phyloP scores from a whole-genome alignment of 1,284 basidiomycete genomes.

The Afroboletus lepidellus region DNA sequence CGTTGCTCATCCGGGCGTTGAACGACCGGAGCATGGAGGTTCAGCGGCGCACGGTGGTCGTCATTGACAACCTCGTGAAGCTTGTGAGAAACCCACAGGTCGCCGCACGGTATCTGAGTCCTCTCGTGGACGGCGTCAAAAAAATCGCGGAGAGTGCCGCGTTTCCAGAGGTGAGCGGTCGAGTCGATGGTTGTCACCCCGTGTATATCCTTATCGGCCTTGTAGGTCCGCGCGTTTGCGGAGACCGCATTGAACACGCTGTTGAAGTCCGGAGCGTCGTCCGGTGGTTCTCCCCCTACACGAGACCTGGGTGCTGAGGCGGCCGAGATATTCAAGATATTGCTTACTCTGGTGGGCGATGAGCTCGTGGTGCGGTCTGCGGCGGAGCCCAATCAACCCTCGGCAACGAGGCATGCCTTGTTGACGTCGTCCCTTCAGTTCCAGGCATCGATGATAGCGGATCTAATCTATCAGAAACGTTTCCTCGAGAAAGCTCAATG shows the following conservation, averaged over 20 bases:
- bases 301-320: constrained; percentile 68
- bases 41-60: constrained; percentile 84
- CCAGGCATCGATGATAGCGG: constrained; percentile 72
- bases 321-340: constrained; percentile 50
- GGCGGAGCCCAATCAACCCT: constrained; percentile 45
- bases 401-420: constrained; percentile 46
- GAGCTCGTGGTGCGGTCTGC: constrained; percentile 45
- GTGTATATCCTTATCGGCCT: constrained; percentile 15
- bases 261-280: constrained; percentile 78
- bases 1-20: constrained; percentile 87
- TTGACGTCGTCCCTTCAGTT: constrained; percentile 63
- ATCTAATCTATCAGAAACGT: constrained; percentile 69
- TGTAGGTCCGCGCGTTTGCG: constrained; percentile 84
- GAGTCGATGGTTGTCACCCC: constrained; percentile 12
- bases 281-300: constrained; percentile 59
- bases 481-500: constrained; percentile 68
- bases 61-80: constrained; percentile 97
- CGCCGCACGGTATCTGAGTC: constrained; percentile 87
- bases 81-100: constrained; percentile 91
- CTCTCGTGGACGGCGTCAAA: constrained; percentile 89
- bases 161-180: constrained; percentile 81
- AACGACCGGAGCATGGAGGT: constrained; percentile 97
- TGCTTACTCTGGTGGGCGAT: constrained; percentile 62
- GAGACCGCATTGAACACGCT: constrained; percentile 78
- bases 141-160: constrained; percentile 90